Evolutionary conservation across 768 basidiomycete species (phyloP).

Genomic region (Roridomyces roridus): DNA sequence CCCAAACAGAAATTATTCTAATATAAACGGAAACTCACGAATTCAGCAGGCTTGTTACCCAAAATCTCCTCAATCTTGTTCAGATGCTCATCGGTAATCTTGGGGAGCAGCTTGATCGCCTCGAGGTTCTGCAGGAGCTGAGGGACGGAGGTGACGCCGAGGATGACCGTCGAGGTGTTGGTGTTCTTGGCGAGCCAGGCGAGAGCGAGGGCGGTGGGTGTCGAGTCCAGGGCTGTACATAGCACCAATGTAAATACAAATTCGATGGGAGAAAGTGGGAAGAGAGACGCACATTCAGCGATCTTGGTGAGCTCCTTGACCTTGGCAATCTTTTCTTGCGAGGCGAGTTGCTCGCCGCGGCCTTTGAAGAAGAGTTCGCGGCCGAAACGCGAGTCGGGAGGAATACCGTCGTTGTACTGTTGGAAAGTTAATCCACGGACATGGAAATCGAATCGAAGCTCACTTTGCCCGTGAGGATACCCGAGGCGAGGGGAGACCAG

Average conservation of each 20-base stretch:
- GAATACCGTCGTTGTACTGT: conserved; percentile 15
- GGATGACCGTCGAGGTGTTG: conserved; percentile 69
- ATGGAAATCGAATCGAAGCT: background rate
- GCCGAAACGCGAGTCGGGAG: conserved; percentile 72
- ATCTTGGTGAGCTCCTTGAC: no score
- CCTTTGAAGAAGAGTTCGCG: conserved; percentile 61
- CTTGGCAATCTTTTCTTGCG: conserved; percentile 40
- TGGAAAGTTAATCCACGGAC: no score
- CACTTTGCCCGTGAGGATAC: conserved; percentile 82
- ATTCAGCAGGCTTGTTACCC: conserved; percentile 39
- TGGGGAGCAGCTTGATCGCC: conserved; percentile 75
- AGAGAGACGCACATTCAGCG: background rate
- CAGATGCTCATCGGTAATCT: conserved; percentile 69
- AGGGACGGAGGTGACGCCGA: conserved; percentile 67
- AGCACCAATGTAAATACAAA: no score
- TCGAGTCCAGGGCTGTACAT: conserved; percentile 55
- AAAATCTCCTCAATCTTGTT: conserved; percentile 73
- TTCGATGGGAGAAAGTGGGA: background rate
- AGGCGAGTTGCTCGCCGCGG: conserved; percentile 58
- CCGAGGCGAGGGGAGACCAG: conserved; percentile 75
- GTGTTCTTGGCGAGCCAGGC: conserved; percentile 78
- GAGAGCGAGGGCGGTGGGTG: conserved; percentile 70
- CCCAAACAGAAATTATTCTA: background rate
- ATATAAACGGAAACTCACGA: conserved; percentile 36
- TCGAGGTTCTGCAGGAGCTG: conserved; percentile 73